Percentiles rank a stretch among this genome's conserved stretches.
phyloP scores from a whole-genome alignment of 106 monocot species.

The Platanthera zijinensis region DNA sequence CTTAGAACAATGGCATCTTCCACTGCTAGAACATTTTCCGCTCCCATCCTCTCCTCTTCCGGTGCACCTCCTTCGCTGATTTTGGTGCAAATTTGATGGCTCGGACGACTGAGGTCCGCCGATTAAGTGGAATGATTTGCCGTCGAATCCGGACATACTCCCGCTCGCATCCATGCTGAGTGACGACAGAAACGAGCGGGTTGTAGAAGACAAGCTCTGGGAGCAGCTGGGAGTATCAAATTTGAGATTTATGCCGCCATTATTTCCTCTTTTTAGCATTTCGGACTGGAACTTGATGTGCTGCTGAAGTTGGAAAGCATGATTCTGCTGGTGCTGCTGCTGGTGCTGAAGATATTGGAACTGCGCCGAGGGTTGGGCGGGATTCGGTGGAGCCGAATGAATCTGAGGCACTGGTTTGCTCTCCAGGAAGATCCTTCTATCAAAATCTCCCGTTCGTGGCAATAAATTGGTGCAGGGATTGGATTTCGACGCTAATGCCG shows the following conservation, averaged over 20 bases:
- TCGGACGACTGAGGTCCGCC: slow-evolving; percentile 52
- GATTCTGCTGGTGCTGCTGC: slow-evolving; percentile 44
- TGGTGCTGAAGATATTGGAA: slow-evolving; percentile 48
- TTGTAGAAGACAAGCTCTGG: slow-evolving; percentile 52
- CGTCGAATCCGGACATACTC: slow-evolving; percentile 52
- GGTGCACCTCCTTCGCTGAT: slow-evolving; percentile 47
- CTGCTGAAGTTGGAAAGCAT: slow-evolving; percentile 48
- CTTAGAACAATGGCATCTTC: slow-evolving; percentile 82
- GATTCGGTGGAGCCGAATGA: slow-evolving; percentile 21
- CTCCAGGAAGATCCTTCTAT: slow-evolving; percentile 25
- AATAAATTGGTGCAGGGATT: slow-evolving; percentile 9
- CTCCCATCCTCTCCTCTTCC: slow-evolving; percentile 61
- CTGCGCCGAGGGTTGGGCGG: neutral
- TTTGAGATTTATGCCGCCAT: slow-evolving; percentile 69
- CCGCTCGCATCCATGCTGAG: slow-evolving; percentile 84
- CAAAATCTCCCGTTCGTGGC: slow-evolving; percentile 12
- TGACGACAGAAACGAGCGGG: slow-evolving; percentile 72
- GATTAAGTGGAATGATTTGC: slow-evolving; percentile 51
- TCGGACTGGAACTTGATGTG: slow-evolving; percentile 74
- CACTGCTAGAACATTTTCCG: slow-evolving; percentile 48
- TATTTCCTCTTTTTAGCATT: slow-evolving; percentile 41
- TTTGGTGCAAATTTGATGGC: slow-evolving; percentile 17
- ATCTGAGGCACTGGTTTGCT: neutral
- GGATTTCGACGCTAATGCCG: slow-evolving; percentile 6
- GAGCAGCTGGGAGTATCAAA: slow-evolving; percentile 66